phyloP scores from a whole-genome alignment of 2,329 filamentous ascomycete species.

The Aspergillus costaricaensis region DNA sequence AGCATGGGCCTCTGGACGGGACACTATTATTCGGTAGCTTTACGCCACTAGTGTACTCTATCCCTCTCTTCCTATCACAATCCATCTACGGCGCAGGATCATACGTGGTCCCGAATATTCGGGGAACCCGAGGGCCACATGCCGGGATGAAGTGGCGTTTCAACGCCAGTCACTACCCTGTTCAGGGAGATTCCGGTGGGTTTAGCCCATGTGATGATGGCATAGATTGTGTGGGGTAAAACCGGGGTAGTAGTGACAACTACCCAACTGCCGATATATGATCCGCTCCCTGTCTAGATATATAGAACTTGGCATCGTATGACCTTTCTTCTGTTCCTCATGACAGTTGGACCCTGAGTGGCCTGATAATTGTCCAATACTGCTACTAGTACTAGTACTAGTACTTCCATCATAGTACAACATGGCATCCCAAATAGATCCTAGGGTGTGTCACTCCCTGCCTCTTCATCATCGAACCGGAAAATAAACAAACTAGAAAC shows the following conservation, averaged over 20 bases:
- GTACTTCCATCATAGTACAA: not conserved
- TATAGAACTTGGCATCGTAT: not conserved
- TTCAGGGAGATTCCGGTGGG: not conserved
- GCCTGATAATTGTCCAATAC: not conserved
- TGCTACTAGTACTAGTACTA: not conserved
- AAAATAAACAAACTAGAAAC: no score
- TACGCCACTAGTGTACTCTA: not conserved
- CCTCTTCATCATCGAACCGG: not conserved
- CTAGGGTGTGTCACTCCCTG: conserved; percentile 19
- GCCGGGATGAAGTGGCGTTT: not conserved
- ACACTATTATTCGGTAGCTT: not conserved
- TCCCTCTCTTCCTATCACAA: not conserved
- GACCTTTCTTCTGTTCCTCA: not conserved
- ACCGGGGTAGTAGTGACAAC: not conserved
- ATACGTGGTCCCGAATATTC: conserved; percentile 9
- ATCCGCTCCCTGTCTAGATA: not conserved
- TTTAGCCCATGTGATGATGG: not conserved
- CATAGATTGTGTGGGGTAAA: not conserved
- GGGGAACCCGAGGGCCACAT: conserved; percentile 16
- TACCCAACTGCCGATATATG: not conserved
- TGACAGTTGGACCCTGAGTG: not conserved
- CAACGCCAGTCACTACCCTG: not conserved
- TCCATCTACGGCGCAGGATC: not conserved
- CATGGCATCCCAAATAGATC: conserved; percentile 17
- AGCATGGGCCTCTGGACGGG: not conserved